phyloP scores from a whole-genome alignment of 495 filamentous ascomycete genomes.

The Aspergillus taichungensis region DNA sequence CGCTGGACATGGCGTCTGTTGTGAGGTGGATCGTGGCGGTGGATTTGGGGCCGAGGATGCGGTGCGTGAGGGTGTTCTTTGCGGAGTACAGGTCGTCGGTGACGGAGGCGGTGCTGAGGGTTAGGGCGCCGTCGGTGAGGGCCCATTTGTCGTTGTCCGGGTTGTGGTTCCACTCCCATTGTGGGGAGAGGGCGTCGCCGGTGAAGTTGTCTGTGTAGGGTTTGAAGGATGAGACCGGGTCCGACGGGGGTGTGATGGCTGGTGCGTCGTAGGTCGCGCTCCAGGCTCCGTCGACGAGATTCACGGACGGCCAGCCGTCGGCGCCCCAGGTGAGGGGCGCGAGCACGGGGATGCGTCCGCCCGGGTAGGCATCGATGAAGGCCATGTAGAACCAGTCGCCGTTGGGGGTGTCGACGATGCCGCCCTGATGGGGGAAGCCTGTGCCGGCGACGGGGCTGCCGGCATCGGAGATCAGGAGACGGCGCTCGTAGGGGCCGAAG shows the following conservation, averaged over 20 bases:
- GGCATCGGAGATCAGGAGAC: conserved; percentile 26
- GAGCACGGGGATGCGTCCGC: conserved; percentile 48
- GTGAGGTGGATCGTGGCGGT: conserved; percentile 40
- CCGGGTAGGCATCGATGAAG: conserved; percentile 46
- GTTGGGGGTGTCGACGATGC: conserved; percentile 42
- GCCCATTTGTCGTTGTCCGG: conserved; percentile 32
- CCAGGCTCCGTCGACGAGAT: conserved; percentile 33
- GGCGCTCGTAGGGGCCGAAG: conserved; percentile 36
- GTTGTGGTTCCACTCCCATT: conserved; percentile 59
- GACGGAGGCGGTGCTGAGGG: conserved; percentile 40
- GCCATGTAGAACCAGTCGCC: conserved; percentile 52
- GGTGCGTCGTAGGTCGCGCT: conserved; percentile 23
- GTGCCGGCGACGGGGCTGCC: conserved; percentile 32
- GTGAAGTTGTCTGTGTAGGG: conserved; percentile 36
- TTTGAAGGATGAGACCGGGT: not conserved
- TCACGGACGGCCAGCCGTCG: conserved; percentile 41
- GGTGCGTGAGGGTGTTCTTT: conserved; percentile 48
- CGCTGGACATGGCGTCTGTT: conserved; percentile 36
- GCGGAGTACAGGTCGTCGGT: conserved; percentile 45
- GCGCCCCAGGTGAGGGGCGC: conserved; percentile 42
- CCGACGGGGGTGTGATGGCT: conserved; percentile 17
- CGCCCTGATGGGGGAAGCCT: conserved; percentile 46
- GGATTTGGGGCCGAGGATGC: conserved; percentile 39
- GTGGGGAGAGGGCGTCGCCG: conserved; percentile 22
- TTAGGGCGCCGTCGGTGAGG: conserved; percentile 25